Percentiles rank a stretch among this genome's conserved stretches.
Evolutionary conservation across 2,329 filamentous ascomycete genomes (phyloP).

Genomic region (Aspergillus quadricinctus): DNA sequence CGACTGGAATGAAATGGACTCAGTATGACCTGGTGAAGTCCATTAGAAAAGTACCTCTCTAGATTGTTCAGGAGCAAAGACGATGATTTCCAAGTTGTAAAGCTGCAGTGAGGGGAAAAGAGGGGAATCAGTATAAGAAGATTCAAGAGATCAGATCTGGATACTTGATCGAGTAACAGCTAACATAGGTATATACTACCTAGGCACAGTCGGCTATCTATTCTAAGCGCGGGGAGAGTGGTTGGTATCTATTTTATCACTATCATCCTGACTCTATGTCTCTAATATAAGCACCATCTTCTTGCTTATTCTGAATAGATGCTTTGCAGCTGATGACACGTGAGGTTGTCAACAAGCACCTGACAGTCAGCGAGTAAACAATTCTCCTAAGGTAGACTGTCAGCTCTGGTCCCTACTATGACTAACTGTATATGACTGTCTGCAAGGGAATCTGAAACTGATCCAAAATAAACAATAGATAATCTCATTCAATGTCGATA

Average conservation of each 20-base stretch:
- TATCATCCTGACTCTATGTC: neutral
- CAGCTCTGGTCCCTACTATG: neutral
- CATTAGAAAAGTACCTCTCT: neutral
- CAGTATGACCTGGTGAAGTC: neutral
- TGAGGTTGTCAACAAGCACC: neutral
- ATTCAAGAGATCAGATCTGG: neutral
- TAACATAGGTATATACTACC: neutral
- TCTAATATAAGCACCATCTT: neutral
- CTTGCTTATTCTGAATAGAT: neutral
- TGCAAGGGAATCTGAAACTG: neutral
- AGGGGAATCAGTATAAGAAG: neutral
- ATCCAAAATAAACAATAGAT: neutral
- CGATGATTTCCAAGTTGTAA: neutral
- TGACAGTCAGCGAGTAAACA: neutral
- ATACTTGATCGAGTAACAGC: neutral
- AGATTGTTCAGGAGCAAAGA: neutral
- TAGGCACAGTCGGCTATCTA: neutral
- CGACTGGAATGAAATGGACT: neutral
- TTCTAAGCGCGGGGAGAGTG: neutral
- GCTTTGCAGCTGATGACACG: neutral
- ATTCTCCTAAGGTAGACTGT: neutral
- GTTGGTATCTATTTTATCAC: neutral
- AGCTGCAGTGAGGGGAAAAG: neutral
- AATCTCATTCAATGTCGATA: too few species aligned
- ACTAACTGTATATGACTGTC: neutral